phyloP scores from a whole-genome alignment of 2,329 filamentous ascomycete species.

The Pyrenochaeta sp. region DNA sequence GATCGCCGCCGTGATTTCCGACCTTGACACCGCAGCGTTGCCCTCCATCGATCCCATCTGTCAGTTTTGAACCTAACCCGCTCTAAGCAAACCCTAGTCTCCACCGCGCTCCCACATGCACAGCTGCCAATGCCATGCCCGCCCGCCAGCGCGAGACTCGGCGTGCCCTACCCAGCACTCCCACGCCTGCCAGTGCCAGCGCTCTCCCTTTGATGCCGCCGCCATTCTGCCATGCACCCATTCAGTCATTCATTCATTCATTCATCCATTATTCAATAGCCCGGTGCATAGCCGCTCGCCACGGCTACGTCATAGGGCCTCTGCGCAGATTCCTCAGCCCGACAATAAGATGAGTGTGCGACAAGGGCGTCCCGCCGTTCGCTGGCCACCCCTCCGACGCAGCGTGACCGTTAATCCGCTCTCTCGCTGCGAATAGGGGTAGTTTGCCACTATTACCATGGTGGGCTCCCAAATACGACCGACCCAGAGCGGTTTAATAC shows the following conservation, averaged over 20 bases:
- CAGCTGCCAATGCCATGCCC: not conserved
- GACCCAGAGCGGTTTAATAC: too few species aligned
- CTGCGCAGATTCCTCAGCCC: conserved; percentile 8
- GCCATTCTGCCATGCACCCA: too few species aligned
- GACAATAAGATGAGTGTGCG: conserved; percentile 11
- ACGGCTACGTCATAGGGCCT: conserved; percentile 6
- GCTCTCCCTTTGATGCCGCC: too few species aligned
- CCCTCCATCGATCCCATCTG: conserved; percentile 9
- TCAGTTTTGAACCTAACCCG: conserved; percentile 10
- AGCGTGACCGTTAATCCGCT: not conserved
- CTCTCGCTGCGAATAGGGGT: too few species aligned
- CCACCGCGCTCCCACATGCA: conserved; percentile 1
- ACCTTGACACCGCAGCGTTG: conserved; percentile 1
- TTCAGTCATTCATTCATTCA: too few species aligned
- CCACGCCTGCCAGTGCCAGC: too few species aligned
- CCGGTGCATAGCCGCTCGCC: not conserved
- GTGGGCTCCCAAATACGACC: too few species aligned
- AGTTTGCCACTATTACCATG: conserved; percentile 10
- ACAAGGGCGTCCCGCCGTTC: conserved; percentile 6
- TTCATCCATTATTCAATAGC: too few species aligned
- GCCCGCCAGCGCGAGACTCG: too few species aligned
- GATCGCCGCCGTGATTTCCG: conserved; percentile 8
- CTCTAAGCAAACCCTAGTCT: conserved; percentile 5
- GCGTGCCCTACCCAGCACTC: too few species aligned
- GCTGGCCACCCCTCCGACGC: not conserved